Percentiles rank a stretch among this genome's conserved stretches.
phyloP scores from a whole-genome alignment of 1,284 basidiomycete species.

The Malassezia sp. region DNA sequence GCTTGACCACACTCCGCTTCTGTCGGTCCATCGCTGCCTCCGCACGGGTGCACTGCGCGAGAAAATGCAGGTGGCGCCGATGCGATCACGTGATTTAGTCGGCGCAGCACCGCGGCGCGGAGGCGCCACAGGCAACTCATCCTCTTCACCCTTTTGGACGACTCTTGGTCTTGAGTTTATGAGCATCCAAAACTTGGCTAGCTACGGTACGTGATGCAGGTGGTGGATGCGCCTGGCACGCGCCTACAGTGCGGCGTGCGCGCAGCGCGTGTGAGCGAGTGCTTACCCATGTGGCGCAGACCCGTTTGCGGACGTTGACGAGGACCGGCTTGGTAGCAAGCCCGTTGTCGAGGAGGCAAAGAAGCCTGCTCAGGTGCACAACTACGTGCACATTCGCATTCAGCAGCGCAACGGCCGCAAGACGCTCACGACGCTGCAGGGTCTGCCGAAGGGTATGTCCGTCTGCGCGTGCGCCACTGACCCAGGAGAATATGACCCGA shows the following conservation, averaged over 20 bases:
- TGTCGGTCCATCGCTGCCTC: conserved; percentile 5
- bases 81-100: too few relatives aligned
- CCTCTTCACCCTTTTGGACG: too few relatives aligned
- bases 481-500: conserved; percentile 78
- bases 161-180: too few relatives aligned
- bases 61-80: too few relatives aligned
- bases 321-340: conserved; percentile 22
- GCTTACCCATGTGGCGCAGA: conserved; percentile 15
- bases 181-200: conserved; percentile 47
- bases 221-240: neutral
- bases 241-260: neutral
- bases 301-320: conserved; percentile 47
- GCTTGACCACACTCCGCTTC: conserved; percentile 34
- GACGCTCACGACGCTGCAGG: conserved; percentile 95
- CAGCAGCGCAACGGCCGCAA: conserved; percentile 99
- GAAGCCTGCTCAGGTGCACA: conserved; percentile 31
- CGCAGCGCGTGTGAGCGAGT: neutral
- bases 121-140: too few relatives aligned
- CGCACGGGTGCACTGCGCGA: neutral
- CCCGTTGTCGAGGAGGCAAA: conserved; percentile 23
- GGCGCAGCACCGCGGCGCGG: too few relatives aligned
- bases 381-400: conserved; percentile 55
- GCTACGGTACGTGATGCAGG: conserved; percentile 30
- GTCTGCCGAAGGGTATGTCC: conserved; percentile 71
- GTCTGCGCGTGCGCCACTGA: neutral